Conservation (phyloP, 1,284 basidiomycete species). For the Ustilago shanxiensis region DNA sequence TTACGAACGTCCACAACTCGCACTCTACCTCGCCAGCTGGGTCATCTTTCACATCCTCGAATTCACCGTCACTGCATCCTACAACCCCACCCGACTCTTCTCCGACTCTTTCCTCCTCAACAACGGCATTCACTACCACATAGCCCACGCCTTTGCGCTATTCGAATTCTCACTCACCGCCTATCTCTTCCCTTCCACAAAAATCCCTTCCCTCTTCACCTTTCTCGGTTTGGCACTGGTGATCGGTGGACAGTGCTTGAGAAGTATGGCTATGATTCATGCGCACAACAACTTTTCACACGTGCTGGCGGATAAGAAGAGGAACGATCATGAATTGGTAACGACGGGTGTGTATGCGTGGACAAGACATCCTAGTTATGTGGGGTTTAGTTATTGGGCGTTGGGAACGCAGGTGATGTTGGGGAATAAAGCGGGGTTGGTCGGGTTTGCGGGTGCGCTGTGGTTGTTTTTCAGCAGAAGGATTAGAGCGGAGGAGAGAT, state of each 20-base stretch:
- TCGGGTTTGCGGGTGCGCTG: slow-evolving; percentile 77
- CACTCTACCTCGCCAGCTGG: slow-evolving; percentile 59
- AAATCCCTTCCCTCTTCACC: slow-evolving; percentile 13
- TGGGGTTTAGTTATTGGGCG: slow-evolving; percentile 98
- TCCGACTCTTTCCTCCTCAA: slow-evolving; percentile 94
- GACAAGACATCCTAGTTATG: slow-evolving; percentile 94
- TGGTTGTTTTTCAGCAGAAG: slow-evolving; percentile 88
- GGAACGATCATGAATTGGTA: slow-evolving; percentile 63
- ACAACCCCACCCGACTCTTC: slow-evolving; percentile 91
- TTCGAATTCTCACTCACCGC: slow-evolving; percentile 79
- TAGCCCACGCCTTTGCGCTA: slow-evolving; percentile 84
- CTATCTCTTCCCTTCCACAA: slow-evolving; percentile 19
- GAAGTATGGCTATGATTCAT: slow-evolving; percentile 94
- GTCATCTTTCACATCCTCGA: slow-evolving; percentile 88
- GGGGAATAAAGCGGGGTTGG: slow-evolving; percentile 84
- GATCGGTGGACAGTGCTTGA: slow-evolving; percentile 80
- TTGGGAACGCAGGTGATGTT: slow-evolving; percentile 92
- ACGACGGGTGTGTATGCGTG: slow-evolving; percentile 63
- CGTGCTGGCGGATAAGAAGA: slow-evolving; percentile 64
- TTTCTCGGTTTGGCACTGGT: slow-evolving; percentile 76
- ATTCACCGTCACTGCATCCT: slow-evolving; percentile 93
- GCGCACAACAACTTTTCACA: slow-evolving; percentile 94
- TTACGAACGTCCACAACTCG: slow-evolving; percentile 35
- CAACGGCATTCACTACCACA: slow-evolving; percentile 86
- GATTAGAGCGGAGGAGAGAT: slow-evolving; percentile 82